These are phyloP conservation scores for Rhodotorula sp. DNA, from an alignment of 1,284 basidiomycete species.

Conservation along the genomic window DNA sequence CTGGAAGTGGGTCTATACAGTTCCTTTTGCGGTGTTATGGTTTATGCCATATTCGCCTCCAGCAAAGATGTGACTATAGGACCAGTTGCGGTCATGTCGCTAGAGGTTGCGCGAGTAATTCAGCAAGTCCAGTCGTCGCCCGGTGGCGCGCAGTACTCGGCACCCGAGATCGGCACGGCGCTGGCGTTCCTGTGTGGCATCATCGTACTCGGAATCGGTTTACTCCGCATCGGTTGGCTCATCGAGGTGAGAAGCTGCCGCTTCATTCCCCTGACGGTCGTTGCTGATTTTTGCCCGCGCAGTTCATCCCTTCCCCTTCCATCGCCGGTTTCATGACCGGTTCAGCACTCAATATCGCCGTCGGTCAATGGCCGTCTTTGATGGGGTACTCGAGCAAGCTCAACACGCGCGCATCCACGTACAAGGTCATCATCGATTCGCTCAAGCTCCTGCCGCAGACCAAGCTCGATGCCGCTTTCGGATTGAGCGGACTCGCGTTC, in stretches of 20 bases:
- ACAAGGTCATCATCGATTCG: conserved; percentile 82
- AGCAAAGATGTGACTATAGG: conserved; percentile 86
- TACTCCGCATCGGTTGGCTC: conserved; percentile 90
- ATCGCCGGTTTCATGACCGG: conserved; percentile 76
- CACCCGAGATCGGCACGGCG: conserved; percentile 72
- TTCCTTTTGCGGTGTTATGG: conserved; percentile 71
- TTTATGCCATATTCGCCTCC: conserved; percentile 74
- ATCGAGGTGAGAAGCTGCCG: conserved; percentile 59
- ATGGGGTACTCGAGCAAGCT: conserved; percentile 73
- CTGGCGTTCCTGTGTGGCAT: conserved; percentile 87
- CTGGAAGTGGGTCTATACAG: conserved; percentile 93
- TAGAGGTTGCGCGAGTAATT: conserved; percentile 80
- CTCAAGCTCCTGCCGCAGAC: conserved; percentile 75
- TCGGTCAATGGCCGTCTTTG: conserved; percentile 73
- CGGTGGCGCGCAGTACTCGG: conserved; percentile 45
- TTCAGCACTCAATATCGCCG: conserved; percentile 55
- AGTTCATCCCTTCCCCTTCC: conserved; percentile 62
- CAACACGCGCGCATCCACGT: conserved; percentile 73
- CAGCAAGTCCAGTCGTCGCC: conserved; percentile 57
- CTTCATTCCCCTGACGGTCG: neutral
- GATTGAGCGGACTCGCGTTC: conserved; percentile 68
- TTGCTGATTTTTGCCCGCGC: conserved; percentile 1
- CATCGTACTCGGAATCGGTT: conserved; percentile 83
- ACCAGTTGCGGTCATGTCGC: conserved; percentile 92
- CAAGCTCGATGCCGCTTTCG: conserved; percentile 83